Percentiles rank a stretch among this genome's conserved stretches.
Conservation (phyloP, 139 green algal genomes). For the Chlorella vulgaris region DNA sequence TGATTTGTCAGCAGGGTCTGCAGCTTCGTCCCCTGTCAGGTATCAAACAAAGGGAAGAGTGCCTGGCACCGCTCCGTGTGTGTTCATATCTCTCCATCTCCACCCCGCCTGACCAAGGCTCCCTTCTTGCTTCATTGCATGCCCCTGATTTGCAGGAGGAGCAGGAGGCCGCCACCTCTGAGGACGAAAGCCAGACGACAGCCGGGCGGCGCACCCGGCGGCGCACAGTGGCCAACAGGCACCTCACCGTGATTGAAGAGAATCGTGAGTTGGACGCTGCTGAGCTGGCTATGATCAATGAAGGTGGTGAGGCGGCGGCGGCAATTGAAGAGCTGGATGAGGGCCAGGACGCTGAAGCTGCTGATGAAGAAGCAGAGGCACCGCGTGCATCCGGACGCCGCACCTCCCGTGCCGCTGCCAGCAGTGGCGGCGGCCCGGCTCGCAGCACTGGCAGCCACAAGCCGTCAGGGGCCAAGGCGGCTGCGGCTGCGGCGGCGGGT, state of each 20-base stretch:
- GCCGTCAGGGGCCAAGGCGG: neutral
- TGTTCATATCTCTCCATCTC: neutral
- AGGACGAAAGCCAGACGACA: constrained; percentile 8
- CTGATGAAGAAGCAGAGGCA: neutral
- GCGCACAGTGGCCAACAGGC: constrained; percentile 13
- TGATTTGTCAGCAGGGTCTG: neutral
- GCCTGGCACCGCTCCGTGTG: neutral
- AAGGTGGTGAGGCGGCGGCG: neutral
- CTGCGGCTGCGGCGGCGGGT: neutral
- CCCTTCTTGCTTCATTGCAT: neutral
- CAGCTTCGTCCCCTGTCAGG: too few species aligned
- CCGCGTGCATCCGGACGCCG: neutral
- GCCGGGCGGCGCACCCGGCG: constrained; percentile 10
- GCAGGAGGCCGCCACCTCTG: constrained; percentile 5
- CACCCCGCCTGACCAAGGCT: neutral
- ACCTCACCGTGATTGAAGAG: constrained; percentile 15
- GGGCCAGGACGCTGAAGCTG: neutral
- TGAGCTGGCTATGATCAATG: neutral
- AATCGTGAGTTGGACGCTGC: constrained; percentile 6
- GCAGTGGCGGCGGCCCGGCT: neutral
- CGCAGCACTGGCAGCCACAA: constrained; percentile 21
- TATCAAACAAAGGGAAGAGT: too few species aligned
- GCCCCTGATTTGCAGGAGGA: constrained; percentile 1
- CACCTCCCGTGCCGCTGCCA: neutral
- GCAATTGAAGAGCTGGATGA: neutral